Evolutionary conservation across 2,329 filamentous ascomycete genomes (phyloP).

Genomic region (Claviceps spartinae): DNA sequence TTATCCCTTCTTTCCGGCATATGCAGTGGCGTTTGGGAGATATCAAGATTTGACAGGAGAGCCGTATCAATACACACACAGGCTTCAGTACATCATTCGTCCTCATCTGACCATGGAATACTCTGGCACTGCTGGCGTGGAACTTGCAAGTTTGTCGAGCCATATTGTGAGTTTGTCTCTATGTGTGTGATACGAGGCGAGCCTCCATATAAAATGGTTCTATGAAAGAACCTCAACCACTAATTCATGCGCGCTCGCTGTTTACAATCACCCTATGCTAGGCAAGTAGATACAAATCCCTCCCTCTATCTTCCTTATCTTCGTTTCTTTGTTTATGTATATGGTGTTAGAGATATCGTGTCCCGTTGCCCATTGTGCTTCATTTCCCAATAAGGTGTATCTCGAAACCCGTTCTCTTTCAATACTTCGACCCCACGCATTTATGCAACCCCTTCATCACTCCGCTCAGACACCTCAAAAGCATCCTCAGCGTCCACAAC

Average conservation of each 20-base stretch:
- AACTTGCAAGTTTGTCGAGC: not conserved
- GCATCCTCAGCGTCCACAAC: conserved; percentile 43
- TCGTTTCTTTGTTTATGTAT: not conserved
- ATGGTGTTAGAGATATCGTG: too few relatives aligned
- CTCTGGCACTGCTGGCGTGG: not conserved
- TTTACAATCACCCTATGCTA: not conserved
- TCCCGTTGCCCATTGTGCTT: too few relatives aligned
- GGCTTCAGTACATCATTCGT: not conserved
- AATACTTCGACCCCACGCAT: conserved; percentile 33
- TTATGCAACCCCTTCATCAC: conserved; percentile 37
- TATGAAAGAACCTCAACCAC: too few relatives aligned
- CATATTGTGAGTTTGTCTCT: too few relatives aligned
- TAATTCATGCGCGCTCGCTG: not conserved
- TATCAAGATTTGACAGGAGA: not conserved
- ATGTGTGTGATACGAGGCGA: too few relatives aligned
- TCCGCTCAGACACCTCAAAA: conserved; percentile 38
- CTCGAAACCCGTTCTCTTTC: not conserved
- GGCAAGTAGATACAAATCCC: not conserved
- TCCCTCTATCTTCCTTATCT: not conserved
- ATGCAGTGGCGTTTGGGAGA: conserved; percentile 1
- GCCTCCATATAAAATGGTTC: too few relatives aligned
- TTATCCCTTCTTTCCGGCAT: not conserved
- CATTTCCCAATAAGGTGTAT: not conserved
- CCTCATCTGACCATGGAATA: not conserved
- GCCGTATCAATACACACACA: not conserved